A percentile compares a stretch with the other conserved stretches of the same genome.
phyloP scores from a whole-genome alignment of 148 eudicot species.

The Persicaria tinctoria region DNA sequence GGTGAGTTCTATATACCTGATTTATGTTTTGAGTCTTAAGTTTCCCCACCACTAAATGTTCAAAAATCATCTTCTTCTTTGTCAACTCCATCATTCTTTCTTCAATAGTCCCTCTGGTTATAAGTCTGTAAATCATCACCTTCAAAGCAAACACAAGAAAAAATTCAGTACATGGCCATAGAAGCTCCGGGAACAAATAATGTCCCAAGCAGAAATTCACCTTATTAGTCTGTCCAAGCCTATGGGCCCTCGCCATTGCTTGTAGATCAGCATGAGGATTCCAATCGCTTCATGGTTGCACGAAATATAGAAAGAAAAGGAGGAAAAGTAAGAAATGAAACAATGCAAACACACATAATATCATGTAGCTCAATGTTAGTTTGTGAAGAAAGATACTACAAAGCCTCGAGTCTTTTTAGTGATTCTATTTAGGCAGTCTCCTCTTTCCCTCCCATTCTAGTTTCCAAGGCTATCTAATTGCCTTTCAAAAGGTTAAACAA shows the following conservation, averaged over 20 bases:
- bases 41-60: constrained; percentile 97
- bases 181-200: constrained; percentile 1
- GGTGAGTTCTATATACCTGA: constrained; percentile 43
- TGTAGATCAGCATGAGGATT: constrained; percentile 99
- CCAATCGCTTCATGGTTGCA: constrained; percentile 64
- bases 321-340: background rate
- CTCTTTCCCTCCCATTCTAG: background rate
- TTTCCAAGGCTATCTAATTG: background rate
- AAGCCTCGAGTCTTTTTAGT: constrained; percentile 1
- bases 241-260: constrained; percentile 99
- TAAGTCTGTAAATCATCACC: constrained; percentile 96
- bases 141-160: constrained; percentile 21
- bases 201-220: constrained; percentile 20
- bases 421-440: background rate
- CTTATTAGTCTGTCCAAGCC: constrained; percentile 97
- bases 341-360: background rate
- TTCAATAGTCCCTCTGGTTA: constrained; percentile 91
- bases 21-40: constrained; percentile 86
- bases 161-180: background rate
- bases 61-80: constrained; percentile 95
- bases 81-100: constrained; percentile 99
- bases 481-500: background rate
- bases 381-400: background rate
- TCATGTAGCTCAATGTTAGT: background rate
- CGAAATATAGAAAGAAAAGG: background rate